phyloP scores from a whole-genome alignment of 768 basidiomycete species.

The Leccinum longicurvipes region DNA sequence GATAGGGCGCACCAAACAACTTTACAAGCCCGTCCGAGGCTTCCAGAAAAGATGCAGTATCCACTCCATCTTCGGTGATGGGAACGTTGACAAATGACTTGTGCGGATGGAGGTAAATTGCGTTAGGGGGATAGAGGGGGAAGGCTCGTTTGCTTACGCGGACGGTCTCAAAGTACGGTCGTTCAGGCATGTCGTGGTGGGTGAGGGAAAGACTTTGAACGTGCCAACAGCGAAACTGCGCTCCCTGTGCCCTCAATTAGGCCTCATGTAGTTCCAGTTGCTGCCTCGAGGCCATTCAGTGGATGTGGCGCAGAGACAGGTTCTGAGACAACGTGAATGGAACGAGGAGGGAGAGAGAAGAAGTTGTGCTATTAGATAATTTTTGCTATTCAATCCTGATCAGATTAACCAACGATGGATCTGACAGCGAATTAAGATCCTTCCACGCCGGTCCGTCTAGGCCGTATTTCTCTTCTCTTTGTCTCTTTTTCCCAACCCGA shows the following conservation, averaged over 20 bases:
- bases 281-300: conserved; percentile 30
- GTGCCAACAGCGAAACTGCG: conserved; percentile 5
- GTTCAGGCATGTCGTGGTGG: conserved; percentile 23
- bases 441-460: conserved; percentile 5
- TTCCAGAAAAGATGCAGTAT: conserved; percentile 76
- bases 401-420: conserved; percentile 14
- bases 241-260: conserved; percentile 6
- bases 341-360: conserved; percentile 11
- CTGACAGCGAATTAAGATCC: background rate
- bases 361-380: conserved; percentile 26
- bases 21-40: conserved; percentile 83
- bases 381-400: conserved; percentile 7
- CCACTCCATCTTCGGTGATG: conserved; percentile 71
- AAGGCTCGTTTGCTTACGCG: conserved; percentile 41
- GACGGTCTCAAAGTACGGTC: conserved; percentile 67
- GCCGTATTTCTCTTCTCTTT: conserved; percentile 1
- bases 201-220: conserved; percentile 3
- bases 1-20: conserved; percentile 55
- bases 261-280: conserved; percentile 17
- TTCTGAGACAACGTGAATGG: conserved; percentile 22
- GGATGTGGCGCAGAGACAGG: conserved; percentile 23
- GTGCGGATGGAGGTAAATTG: background rate
- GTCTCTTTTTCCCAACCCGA: too few relatives aligned
- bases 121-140: background rate
- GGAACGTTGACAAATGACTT: conserved; percentile 89